Conservation (phyloP, 345 rosid species). For the Brassica napus region Da-Ae NC_063448.1:1518001-1518500, state of each 20-base stretch:
- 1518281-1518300: background rate
- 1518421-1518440: constrained; percentile 2
- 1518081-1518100: constrained; percentile 96
- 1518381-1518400: constrained; percentile 99
- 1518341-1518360: constrained; percentile 85
- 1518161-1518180: constrained; percentile 14
- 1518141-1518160: constrained; percentile 6
- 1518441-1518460: background rate
- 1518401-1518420: background rate
- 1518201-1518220: constrained; percentile 85
- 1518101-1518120: constrained; percentile 30
- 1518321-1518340: constrained; percentile 95
- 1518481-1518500: too few species aligned
- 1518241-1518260: constrained; percentile 1
- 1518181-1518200: constrained; percentile 89
- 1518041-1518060: constrained; percentile 87
- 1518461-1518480: background rate
- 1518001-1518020: constrained; percentile 48
- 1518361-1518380: constrained; percentile 89
- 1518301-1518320: constrained; percentile 73
- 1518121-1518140: background rate
- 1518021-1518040: constrained; percentile 85
- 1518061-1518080: constrained; percentile 97
- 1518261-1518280: background rate
- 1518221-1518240: constrained; percentile 64